A percentile compares a stretch with the other conserved stretches of the same genome.
Conservation (phyloP, 2,329 filamentous ascomycete species). For the Thelonectria rubi region DNA sequence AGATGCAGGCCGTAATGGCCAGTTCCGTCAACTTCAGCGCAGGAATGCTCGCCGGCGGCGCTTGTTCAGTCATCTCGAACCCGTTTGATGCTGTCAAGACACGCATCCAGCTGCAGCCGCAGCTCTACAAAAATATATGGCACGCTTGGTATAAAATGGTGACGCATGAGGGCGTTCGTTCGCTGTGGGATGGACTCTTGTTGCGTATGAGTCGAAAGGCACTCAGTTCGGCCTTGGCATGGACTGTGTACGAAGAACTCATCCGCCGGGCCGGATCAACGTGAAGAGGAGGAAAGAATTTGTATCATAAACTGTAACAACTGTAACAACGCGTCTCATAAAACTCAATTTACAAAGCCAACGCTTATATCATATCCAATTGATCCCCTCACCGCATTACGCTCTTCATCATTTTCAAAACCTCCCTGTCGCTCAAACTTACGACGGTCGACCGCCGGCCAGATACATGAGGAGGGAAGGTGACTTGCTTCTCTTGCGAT, state of each 20-base stretch:
- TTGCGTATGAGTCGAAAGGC: conserved; percentile 92
- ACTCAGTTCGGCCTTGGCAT: conserved; percentile 91
- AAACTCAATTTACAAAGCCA: conserved; percentile 25
- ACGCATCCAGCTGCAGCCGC: conserved; percentile 87
- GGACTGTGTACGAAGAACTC: conserved; percentile 96
- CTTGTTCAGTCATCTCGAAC: conserved; percentile 90
- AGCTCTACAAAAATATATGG: conserved; percentile 82
- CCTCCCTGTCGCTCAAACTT: conserved; percentile 10
- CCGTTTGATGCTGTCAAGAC: conserved; percentile 98
- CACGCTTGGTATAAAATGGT: conserved; percentile 82
- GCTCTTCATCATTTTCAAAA: conserved; percentile 14
- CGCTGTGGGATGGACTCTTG: conserved; percentile 85
- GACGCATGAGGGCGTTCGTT: conserved; percentile 78
- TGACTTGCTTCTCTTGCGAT: conserved; percentile 65
- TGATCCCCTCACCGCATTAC: background rate
- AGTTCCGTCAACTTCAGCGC: conserved; percentile 86
- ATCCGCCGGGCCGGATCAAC: conserved; percentile 65
- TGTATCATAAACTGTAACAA: conserved; percentile 40
- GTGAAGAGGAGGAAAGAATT: conserved; percentile 14
- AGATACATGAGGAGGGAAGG: conserved; percentile 66
- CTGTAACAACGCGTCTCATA: conserved; percentile 38
- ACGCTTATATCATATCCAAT: conserved; percentile 11
- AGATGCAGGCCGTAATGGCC: conserved; percentile 48
- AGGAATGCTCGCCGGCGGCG: conserved; percentile 79
- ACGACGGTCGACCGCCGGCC: conserved; percentile 59